Evolutionary conservation across 1,284 basidiomycete species (phyloP), one percentile per base, ranked within the genome.

Genomic region (Irpex sp.): DNA sequence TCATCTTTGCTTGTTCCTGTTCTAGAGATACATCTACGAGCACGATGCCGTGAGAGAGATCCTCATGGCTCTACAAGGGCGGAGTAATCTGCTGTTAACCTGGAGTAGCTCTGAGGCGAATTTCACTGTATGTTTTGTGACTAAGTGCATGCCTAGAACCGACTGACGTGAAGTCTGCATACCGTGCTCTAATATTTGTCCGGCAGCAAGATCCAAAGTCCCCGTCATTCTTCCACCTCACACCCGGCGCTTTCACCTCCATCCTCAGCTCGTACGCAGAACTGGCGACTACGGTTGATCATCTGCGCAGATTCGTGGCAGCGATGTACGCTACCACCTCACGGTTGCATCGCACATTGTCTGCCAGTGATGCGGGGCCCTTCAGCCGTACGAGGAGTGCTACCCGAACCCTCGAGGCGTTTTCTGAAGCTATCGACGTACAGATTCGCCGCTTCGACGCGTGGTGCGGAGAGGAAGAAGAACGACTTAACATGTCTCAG

Each of bases 361-460:
- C 26, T 26, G 26, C 26, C 26, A 26, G 26, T 26, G 26, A 26
- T 26, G 26, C 26, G 26, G 26, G 26, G 26, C 26, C 26, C 26
- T 26, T 40, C 1, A 61, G 56, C 51, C 65, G 60, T 19, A 60
- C 66, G 17, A 66, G 69, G 44, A 64, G 70, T 19, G 68, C 65
- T 9, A 86, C 85, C 1, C 84, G 83, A 49, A 94, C 92, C 0
- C 76, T 89, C 11, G 91, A 94, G 71, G 93, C 94, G 0, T 94
- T 94, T 71, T 85, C 89, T 0, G 91, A 92, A 63, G 90, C 90
- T 0, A 76, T 93, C 54, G 85, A 87, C 57, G 65, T 73, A 6
- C 82, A 90, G 61, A 74, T 94, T 3, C 79, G 79, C 15, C 66
- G 68, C 0, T 85, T 93, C 63, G 83, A 91, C 62, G 68, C 68